These are phyloP conservation scores for Cryphonectria japonica DNA, from an alignment of 2,329 filamentous ascomycete genomes.

Conservation along the genomic window DNA sequence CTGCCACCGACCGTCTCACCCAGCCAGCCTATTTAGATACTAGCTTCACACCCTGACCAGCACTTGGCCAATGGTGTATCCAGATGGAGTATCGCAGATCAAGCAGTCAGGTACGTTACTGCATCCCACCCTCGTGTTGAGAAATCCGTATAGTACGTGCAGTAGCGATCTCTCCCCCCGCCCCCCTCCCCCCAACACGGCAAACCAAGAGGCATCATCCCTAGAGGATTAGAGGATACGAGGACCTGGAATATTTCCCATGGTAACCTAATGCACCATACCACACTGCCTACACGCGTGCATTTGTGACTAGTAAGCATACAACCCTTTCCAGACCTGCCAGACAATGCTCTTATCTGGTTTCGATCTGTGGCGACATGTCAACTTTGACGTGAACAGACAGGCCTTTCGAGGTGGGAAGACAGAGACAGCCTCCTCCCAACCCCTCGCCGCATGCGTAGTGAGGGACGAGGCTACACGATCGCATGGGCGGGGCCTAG, in stretches of 20 bases:
- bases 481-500: background rate
- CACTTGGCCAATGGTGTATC: background rate
- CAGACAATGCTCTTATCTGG: background rate
- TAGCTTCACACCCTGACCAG: background rate
- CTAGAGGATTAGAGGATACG: background rate
- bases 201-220: background rate
- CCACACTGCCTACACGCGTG: background rate
- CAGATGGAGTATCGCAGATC: background rate
- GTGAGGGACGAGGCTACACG: background rate
- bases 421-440: background rate
- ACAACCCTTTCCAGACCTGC: background rate
- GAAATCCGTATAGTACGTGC: background rate
- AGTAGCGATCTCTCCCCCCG: background rate
- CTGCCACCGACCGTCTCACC: background rate
- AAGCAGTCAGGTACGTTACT: background rate
- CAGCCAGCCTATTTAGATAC: background rate
- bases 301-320: background rate
- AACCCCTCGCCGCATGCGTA: background rate
- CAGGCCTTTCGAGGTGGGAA: background rate
- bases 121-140: background rate
- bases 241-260: background rate
- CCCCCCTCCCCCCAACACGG: background rate
- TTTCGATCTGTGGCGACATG: background rate
- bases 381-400: background rate
- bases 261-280: background rate